Evolutionary conservation across 148 eudicot species (phyloP).

Genomic region (Gaultheria prostrata): DNA sequence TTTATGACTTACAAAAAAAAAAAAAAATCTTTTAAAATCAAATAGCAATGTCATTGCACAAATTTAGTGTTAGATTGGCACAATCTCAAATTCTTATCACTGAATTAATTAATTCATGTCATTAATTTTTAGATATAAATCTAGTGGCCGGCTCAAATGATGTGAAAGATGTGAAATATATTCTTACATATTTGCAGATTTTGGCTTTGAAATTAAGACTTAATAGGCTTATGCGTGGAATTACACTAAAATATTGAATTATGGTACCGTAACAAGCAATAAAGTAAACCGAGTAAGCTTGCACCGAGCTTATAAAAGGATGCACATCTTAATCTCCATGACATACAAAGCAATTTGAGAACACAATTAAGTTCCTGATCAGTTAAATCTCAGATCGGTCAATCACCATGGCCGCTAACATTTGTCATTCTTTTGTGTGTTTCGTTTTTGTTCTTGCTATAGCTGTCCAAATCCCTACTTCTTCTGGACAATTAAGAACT

Average conservation of each 20-base stretch:
- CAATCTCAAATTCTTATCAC: no score
- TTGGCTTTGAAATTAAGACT: no score
- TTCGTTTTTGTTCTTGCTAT: background rate
- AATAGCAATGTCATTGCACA: no score
- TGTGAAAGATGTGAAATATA: no score
- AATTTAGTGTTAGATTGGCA: no score
- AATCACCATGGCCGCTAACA: conserved; percentile 8
- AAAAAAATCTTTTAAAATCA: no score
- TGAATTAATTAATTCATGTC: no score
- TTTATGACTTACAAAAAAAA: no score
- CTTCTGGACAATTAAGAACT: background rate
- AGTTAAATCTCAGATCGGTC: background rate
- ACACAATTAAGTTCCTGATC: background rate
- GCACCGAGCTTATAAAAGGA: background rate
- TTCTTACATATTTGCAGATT: no score
- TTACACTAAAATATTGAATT: background rate
- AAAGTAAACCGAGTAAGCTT: background rate
- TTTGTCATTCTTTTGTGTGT: background rate
- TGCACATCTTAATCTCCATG: background rate
- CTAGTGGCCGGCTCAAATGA: no score
- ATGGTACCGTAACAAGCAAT: background rate
- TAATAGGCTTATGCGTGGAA: background rate
- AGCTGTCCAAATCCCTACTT: background rate
- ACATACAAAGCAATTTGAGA: background rate
- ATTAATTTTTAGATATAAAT: no score